Conservation (phyloP, 345 rosid species). For the Lumnitzera racemosa region DNA sequence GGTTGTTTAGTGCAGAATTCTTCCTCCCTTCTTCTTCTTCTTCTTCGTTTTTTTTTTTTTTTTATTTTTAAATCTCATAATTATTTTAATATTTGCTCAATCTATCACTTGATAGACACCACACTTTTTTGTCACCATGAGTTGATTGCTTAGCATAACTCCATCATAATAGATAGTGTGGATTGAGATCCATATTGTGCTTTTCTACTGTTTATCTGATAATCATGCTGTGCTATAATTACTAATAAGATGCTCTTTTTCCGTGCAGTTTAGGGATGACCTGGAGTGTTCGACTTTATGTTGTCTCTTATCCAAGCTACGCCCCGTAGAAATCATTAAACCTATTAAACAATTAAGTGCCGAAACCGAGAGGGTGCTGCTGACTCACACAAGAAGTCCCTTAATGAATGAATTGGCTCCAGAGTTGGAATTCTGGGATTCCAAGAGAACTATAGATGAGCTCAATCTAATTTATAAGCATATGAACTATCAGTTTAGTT, state of each 20-base stretch:
- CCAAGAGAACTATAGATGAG: conserved; percentile 66
- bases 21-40: background rate
- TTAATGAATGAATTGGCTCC: conserved; percentile 80
- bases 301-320: conserved; percentile 70
- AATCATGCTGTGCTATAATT: too few species aligned
- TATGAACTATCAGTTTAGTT: conserved; percentile 27
- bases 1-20: conserved; percentile 29
- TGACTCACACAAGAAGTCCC: conserved; percentile 82
- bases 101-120: too few species aligned
- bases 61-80: background rate
- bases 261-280: conserved; percentile 75
- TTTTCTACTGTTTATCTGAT: too few species aligned
- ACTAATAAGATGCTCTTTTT: background rate
- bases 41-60: too few species aligned
- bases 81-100: conserved; percentile 8
- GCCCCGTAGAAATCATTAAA: conserved; percentile 93
- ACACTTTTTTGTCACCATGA: too few species aligned
- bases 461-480: conserved; percentile 41
- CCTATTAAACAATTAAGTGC: conserved; percentile 62
- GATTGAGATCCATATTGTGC: too few species aligned
- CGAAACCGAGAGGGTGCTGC: conserved; percentile 65
- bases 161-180: too few species aligned
- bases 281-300: conserved; percentile 69
- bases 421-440: conserved; percentile 79
- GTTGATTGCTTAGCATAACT: too few species aligned